Evolutionary conservation across 768 basidiomycete species (phyloP), one percentile per base, ranked within the genome.

Genomic region (Suillus ampliporus): DNA sequence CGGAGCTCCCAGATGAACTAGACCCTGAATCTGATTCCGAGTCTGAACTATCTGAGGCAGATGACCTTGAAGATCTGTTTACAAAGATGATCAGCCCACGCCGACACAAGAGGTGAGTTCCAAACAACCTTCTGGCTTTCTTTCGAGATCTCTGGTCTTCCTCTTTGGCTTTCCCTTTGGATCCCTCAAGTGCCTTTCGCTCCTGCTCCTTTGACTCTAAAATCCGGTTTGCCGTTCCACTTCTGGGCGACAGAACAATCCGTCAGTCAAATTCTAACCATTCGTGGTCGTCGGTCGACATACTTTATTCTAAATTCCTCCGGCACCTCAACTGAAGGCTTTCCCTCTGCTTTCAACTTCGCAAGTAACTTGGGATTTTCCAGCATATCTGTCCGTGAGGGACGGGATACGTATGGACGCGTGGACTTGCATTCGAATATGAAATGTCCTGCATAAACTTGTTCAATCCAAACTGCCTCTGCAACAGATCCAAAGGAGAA

Each of bases 261-360:
- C 69, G 46, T 59, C 40, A 37, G 52, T 17, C 19, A 23, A 50
- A 17, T 51, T 40, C 15, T 28, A 10, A 57, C 14, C n/a, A 4
- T 3, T 23, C 26, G 10, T 35, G 41, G 63, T 43, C 40, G 14
- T 7, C 35, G 38, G 28, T 54, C 51, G 1, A 81, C 88, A 40
- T 60, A 92, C 92, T 89, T 89, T 64, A 77, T 83, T 81, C 88
- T 94, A 77, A 97, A 96, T 74, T 97, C 95, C 64, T 95, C 94
- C 5, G 95, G 95, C 13, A 95, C 86, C 64, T 94, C 92, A 0
- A 93, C 88, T 19, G 86, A 87, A 4, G 94, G 92, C 67, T 89
- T 87, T 11, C 89, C 89, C 9, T 88, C 86, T 0, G 82, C 79
- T 74, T 86, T 89, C 43, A 90, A 74, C 74, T 92, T 92, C 4